These are phyloP conservation scores for Capsaspora owczarzaki DNA, from an alignment of 78 protist genomes.

Conservation along the genomic window DNA sequence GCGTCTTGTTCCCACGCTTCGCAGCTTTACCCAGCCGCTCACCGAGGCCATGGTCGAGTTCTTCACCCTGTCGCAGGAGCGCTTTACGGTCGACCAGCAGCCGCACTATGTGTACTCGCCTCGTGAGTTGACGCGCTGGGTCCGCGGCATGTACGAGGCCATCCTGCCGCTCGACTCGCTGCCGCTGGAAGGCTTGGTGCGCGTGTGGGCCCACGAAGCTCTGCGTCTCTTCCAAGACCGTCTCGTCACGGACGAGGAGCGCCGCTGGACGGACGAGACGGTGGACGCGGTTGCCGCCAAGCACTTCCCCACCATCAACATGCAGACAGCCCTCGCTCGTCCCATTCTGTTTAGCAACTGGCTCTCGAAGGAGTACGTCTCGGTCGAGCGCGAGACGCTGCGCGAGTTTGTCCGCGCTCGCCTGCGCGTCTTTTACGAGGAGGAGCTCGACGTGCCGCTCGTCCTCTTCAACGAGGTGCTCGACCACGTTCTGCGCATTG, in stretches of 20 bases:
- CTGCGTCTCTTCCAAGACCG: constrained; percentile 23
- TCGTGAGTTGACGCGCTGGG: constrained; percentile 61
- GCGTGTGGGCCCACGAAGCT: constrained; percentile 40
- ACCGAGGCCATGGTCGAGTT: constrained; percentile 92
- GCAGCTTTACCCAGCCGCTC: constrained; percentile 55
- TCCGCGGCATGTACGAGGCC: constrained; percentile 62
- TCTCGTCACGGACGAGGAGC: constrained; percentile 24
- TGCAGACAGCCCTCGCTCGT: constrained; percentile 43
- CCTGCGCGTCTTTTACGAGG: constrained; percentile 68
- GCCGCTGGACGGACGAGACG: constrained; percentile 50
- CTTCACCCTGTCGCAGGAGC: constrained; percentile 66
- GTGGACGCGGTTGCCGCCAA: constrained; percentile 63
- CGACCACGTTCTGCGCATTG: constrained; percentile 70
- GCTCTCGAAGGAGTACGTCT: constrained; percentile 66
- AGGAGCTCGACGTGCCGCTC: constrained; percentile 68
- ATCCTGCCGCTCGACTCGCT: constrained; percentile 13
- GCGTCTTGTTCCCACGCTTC: constrained; percentile 48
- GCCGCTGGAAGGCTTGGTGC: not conserved
- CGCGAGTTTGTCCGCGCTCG: constrained; percentile 71
- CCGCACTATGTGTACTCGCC: constrained; percentile 78
- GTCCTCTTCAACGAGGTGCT: constrained; percentile 76
- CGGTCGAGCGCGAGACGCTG: constrained; percentile 62
- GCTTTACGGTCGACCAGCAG: constrained; percentile 40
- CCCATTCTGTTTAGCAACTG: constrained; percentile 88
- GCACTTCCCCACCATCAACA: constrained; percentile 57